phyloP scores from a whole-genome alignment of 148 eudicot species.

The Rhododendron ferrugineum region DNA sequence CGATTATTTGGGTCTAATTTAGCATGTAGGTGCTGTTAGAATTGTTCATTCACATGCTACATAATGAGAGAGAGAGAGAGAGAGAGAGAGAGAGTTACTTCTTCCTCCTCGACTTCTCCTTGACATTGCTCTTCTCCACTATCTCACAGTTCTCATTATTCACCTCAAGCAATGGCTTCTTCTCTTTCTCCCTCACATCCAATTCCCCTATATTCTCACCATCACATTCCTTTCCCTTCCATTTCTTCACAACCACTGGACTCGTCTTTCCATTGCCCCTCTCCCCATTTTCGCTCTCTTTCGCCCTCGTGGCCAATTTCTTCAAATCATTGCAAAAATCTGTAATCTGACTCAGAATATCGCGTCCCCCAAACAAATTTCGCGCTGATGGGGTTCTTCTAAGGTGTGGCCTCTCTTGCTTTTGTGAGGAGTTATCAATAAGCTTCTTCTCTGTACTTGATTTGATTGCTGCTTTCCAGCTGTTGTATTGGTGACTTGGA shows the following conservation, averaged over 20 bases:
- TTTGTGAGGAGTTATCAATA: conserved; percentile 15
- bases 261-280: conserved; percentile 11
- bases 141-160: conserved; percentile 32
- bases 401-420: conserved; percentile 34
- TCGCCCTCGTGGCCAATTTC: conserved; percentile 45
- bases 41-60: not conserved
- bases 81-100: conserved; percentile 30
- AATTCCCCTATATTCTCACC: conserved; percentile 10
- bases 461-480: conserved; percentile 41
- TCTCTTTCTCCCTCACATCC: conserved; percentile 32
- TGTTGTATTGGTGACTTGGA: conserved; percentile 29
- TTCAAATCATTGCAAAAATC: conserved; percentile 77
- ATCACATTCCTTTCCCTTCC: conserved; percentile 2
- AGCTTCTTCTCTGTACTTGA: conserved; percentile 51
- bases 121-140: conserved; percentile 24
- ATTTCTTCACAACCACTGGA: conserved; percentile 1
- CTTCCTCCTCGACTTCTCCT: conserved; percentile 36
- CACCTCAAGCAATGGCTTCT: conserved; percentile 54
- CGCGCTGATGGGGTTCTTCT: conserved; percentile 57
- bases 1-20: not conserved
- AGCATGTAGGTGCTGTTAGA: not conserved
- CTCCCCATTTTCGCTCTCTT: conserved; percentile 33
- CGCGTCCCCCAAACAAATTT: conserved; percentile 70
- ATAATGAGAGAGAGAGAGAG: not conserved
- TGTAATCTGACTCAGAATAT: conserved; percentile 52